These are phyloP conservation scores for Cyclostephanos invisitatus DNA, from an alignment of 108 stramenopile species.

Conservation along the genomic window DNA sequence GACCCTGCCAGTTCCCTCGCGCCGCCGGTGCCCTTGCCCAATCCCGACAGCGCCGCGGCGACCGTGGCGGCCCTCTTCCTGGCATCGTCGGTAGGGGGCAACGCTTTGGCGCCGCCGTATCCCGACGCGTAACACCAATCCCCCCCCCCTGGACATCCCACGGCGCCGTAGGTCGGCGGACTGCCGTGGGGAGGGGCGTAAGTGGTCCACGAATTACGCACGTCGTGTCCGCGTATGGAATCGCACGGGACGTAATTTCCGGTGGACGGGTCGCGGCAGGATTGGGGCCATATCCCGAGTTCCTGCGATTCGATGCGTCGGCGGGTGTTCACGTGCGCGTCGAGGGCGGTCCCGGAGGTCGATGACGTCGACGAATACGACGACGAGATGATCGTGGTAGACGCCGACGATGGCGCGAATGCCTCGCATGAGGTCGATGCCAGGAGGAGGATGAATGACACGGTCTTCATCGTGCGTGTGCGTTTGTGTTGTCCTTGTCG, in stretches of 20 bases:
- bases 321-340: constrained; percentile 22
- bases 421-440: not conserved
- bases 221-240: constrained; percentile 21
- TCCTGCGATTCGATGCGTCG: constrained; percentile 28
- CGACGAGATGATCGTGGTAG: not conserved
- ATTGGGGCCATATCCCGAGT: constrained; percentile 25
- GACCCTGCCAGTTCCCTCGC: not conserved
- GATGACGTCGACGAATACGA: not conserved
- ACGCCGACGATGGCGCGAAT: not conserved
- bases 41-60: constrained; percentile 30
- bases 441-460: not conserved
- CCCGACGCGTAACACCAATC: constrained; percentile 29
- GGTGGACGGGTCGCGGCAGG: not conserved
- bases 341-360: not conserved
- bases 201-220: constrained; percentile 15
- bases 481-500: not conserved
- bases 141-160: constrained; percentile 37
- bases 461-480: constrained; percentile 6
- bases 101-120: constrained; percentile 9
- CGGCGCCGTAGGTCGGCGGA: constrained; percentile 3
- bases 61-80: constrained; percentile 20
- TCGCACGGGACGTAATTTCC: constrained; percentile 15
- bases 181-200: constrained; percentile 30
- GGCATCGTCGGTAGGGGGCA: not conserved
- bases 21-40: not conserved